Conservation (phyloP, 805 yeast species). For the Lachancea quebecensis region DNA sequence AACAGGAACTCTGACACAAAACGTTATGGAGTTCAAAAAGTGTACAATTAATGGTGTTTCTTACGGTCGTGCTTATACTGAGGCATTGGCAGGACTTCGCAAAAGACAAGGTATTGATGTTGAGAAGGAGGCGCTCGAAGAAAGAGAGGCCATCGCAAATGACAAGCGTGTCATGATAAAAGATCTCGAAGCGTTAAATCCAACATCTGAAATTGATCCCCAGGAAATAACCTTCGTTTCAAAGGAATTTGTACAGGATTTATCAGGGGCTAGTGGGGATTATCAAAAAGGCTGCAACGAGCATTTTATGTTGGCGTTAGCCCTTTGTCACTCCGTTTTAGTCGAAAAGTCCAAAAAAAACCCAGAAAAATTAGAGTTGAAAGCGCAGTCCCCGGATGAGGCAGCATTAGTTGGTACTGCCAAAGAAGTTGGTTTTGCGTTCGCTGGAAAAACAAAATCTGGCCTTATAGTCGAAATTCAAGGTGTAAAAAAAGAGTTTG, state of each 20-base stretch:
- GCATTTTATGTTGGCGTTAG: constrained; percentile 69
- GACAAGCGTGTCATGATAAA: constrained; percentile 58
- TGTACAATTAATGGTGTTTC: constrained; percentile 67
- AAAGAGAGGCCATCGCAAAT: constrained; percentile 45
- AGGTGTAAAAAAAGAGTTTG: constrained; percentile 65
- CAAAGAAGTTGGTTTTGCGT: constrained; percentile 66
- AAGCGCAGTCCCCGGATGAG: constrained; percentile 84
- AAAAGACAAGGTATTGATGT: constrained; percentile 74
- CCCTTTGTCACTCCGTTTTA: constrained; percentile 73
- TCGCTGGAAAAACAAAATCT: constrained; percentile 56
- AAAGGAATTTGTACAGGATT: constrained; percentile 55
- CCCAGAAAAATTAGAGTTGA: constrained; percentile 48
- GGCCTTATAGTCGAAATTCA: constrained; percentile 64
- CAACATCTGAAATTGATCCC: constrained; percentile 39
- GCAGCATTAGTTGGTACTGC: constrained; percentile 82
- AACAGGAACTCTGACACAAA: constrained; percentile 79
- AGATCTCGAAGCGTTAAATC: constrained; percentile 34
- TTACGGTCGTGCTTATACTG: constrained; percentile 78
- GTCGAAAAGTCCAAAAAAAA: constrained; percentile 58
- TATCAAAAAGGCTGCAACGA: constrained; percentile 53
- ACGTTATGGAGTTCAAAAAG: constrained; percentile 79
- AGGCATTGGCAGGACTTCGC: constrained; percentile 71
- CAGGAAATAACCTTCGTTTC: constrained; percentile 68
- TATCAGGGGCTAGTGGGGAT: constrained; percentile 40
- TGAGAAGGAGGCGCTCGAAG: constrained; percentile 48